Evolutionary conservation across 805 yeast genomes (phyloP).

Genomic region (Yarrowia sp.): DNA sequence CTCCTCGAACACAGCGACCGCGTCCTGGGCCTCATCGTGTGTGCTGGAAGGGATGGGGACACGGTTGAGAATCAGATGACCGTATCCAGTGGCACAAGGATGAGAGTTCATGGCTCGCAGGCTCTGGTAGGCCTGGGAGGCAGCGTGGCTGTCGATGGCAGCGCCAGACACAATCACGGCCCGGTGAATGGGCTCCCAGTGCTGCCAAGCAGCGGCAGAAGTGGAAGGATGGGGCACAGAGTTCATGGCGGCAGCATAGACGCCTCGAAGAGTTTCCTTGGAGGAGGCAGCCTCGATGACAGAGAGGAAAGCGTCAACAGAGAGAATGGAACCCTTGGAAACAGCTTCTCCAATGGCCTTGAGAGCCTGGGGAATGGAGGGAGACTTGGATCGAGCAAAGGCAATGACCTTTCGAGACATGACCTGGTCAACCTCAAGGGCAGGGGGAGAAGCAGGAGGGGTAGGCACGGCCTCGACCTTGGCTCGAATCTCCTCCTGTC

Average conservation of each 20-base stretch:
- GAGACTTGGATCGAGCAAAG: conserved; percentile 19
- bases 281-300: conserved; percentile 24
- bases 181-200: conserved; percentile 48
- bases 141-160: conserved; percentile 41
- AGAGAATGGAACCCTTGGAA: not conserved
- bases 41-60: conserved; percentile 7
- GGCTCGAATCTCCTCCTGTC: conserved; percentile 25
- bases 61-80: conserved; percentile 45
- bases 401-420: conserved; percentile 26
- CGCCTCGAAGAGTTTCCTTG: conserved; percentile 22
- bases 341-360: conserved; percentile 6
- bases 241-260: conserved; percentile 31
- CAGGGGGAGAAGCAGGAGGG: conserved; percentile 13
- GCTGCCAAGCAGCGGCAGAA: conserved; percentile 42
- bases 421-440: not conserved
- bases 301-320: conserved; percentile 10
- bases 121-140: conserved; percentile 44
- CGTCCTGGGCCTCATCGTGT: conserved; percentile 50
- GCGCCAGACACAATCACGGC: conserved; percentile 45
- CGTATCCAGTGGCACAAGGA: conserved; percentile 52
- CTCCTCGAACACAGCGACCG: conserved; percentile 49
- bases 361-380: conserved; percentile 20
- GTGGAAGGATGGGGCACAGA: conserved; percentile 43
- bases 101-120: conserved; percentile 46
- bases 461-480: conserved; percentile 5